A percentile compares a stretch with the other conserved stretches of the same genome.
These are phyloP conservation scores for Dioscorea alata DNA, from an alignment of 106 monocot genomes.

Conservation along the genomic window DNA sequence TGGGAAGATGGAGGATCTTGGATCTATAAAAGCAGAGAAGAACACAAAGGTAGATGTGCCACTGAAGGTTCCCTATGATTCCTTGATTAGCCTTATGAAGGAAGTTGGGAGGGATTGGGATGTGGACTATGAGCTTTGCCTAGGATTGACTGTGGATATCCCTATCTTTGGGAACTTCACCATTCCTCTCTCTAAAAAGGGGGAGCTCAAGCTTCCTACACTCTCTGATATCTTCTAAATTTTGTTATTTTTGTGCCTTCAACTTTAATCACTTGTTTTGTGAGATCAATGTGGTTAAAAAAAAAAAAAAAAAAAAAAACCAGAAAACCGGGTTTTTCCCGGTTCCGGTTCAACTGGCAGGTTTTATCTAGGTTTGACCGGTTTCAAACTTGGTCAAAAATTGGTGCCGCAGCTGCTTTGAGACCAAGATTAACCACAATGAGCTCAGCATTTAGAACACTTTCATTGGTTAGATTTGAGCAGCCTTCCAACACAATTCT, in stretches of 20 bases:
- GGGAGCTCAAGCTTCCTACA: constrained; percentile 22
- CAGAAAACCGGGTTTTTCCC: too few relatives aligned
- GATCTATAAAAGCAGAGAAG: constrained; percentile 4
- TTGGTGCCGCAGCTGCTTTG: too few relatives aligned
- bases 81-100: constrained; percentile 19
- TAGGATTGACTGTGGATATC: constrained; percentile 21
- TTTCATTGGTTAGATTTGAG: too few relatives aligned
- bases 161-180: constrained; percentile 25
- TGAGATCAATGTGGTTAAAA: too few relatives aligned
- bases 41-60: constrained; percentile 16
- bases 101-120: constrained; percentile 25
- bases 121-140: constrained; percentile 14
- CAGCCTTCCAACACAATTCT: too few relatives aligned
- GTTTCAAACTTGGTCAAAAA: too few relatives aligned
- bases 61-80: constrained; percentile 20
- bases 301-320: too few relatives aligned
- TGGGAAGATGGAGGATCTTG: constrained; percentile 20
- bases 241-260: not conserved
- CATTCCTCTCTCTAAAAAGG: constrained; percentile 16
- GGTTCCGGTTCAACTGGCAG: too few relatives aligned
- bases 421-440: too few relatives aligned
- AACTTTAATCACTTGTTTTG: too few relatives aligned
- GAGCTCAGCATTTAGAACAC: too few relatives aligned
- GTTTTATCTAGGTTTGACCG: too few relatives aligned
- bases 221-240: constrained; percentile 19